phyloP scores from a whole-genome alignment of 192 early-diverging fungal species.

The Cladochytrium replicatum region DNA sequence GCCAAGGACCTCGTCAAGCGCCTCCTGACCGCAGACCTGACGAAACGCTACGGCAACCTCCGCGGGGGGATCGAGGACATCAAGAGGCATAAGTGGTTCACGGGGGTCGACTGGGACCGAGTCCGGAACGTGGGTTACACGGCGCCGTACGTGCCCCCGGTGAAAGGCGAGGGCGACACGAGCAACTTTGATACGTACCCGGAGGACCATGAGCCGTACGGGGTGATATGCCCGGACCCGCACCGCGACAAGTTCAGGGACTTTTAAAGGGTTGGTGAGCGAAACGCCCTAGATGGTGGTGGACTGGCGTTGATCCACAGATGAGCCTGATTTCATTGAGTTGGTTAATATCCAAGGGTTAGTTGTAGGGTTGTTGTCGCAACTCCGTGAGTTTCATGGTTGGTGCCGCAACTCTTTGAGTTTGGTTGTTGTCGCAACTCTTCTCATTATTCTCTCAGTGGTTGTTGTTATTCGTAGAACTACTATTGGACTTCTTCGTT shows the following conservation, averaged over 20 bases:
- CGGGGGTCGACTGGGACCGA: constrained; percentile 81
- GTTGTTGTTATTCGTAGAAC: no score
- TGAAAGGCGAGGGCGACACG: constrained; percentile 76
- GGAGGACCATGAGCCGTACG: constrained; percentile 77
- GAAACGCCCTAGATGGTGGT: no score
- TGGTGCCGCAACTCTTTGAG: no score
- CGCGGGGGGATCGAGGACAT: constrained; percentile 72
- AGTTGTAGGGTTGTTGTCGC: no score
- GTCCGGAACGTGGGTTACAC: constrained; percentile 62
- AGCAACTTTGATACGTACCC: constrained; percentile 87
- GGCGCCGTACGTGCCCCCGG: constrained; percentile 78
- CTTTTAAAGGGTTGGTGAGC: constrained; percentile 37
- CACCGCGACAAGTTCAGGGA: constrained; percentile 56
- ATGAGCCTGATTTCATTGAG: no score
- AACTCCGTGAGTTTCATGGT: no score
- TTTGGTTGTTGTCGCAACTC: no score
- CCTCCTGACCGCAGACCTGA: constrained; percentile 58
- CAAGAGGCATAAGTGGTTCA: constrained; percentile 92
- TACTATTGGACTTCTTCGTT: no score
- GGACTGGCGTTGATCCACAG: no score
- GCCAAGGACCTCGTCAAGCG: constrained; percentile 67
- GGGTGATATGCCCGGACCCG: constrained; percentile 52
- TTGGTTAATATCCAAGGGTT: no score
- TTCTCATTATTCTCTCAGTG: no score
- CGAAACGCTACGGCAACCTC: constrained; percentile 72